Evolutionary conservation across 2,329 filamentous ascomycete species (phyloP).

Genomic region (Arthrinium phaeospermum): DNA sequence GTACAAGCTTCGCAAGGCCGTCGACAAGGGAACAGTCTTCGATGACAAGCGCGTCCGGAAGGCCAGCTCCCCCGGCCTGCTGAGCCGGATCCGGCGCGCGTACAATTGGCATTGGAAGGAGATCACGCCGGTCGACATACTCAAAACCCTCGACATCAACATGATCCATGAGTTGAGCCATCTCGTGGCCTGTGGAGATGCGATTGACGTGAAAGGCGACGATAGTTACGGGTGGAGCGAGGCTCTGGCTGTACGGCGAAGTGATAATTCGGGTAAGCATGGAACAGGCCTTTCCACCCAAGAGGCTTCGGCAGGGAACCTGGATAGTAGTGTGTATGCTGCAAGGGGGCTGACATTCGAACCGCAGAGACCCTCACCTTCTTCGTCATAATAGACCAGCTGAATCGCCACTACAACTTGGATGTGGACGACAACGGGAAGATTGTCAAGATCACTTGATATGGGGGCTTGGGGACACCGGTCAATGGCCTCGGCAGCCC

Average conservation of each 20-base stretch:
- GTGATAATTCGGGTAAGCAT: neutral
- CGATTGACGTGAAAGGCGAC: neutral
- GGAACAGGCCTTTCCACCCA: neutral
- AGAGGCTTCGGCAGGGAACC: neutral
- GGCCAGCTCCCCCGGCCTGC: neutral
- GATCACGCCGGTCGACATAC: neutral
- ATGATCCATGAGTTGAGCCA: neutral
- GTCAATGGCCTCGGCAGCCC: neutral
- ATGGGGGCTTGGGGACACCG: neutral
- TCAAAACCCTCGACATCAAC: neutral
- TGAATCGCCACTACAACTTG: neutral
- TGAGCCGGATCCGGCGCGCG: neutral
- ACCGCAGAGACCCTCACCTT: neutral
- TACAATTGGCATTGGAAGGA: neutral
- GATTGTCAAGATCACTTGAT: neutral
- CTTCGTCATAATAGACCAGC: neutral
- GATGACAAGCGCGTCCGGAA: neutral
- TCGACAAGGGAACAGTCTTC: neutral
- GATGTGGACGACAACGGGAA: neutral
- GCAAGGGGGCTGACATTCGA: neutral
- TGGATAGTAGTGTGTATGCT: too few species aligned
- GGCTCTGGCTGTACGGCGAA: accelerated
- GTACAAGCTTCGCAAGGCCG: neutral
- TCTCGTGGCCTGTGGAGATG: neutral
- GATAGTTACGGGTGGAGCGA: neutral